phyloP scores from a whole-genome alignment of 2,329 filamentous ascomycete genomes.

The Nigrospora osmanthi region DNA sequence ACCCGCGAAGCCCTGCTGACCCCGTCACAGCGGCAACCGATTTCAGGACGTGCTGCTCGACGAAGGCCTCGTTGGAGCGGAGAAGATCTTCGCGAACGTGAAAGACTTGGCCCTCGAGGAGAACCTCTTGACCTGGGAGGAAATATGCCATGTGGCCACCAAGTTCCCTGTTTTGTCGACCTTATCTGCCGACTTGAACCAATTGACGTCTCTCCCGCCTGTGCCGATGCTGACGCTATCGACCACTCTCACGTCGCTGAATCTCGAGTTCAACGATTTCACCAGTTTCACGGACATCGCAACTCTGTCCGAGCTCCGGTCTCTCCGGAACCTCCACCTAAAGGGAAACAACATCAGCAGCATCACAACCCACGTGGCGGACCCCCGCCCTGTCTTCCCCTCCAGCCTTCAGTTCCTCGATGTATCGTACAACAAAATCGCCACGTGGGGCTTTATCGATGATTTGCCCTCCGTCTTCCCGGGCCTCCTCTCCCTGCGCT shows the following conservation, averaged over 20 bases:
- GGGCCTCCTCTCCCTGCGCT: constrained; percentile 63
- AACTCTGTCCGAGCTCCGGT: constrained; percentile 40
- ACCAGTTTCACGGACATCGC: constrained; percentile 47
- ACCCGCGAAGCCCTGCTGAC: constrained; percentile 2
- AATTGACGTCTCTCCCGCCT: constrained; percentile 42
- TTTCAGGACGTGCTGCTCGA: constrained; percentile 42
- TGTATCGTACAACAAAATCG: constrained; percentile 63
- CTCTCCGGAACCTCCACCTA: constrained; percentile 56
- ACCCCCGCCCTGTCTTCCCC: constrained; percentile 39
- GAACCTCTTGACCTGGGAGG: constrained; percentile 57
- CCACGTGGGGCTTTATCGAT: constrained; percentile 69
- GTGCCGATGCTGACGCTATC: constrained; percentile 32
- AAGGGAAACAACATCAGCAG: constrained; percentile 66
- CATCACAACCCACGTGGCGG: constrained; percentile 21
- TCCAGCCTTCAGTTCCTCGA: constrained; percentile 56
- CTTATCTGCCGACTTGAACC: constrained; percentile 50
- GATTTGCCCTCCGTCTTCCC: constrained; percentile 61
- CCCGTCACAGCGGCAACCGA: constrained; percentile 61
- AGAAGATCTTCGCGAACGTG: constrained; percentile 39
- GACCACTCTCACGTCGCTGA: constrained; percentile 51
- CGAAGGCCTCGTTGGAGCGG: constrained; percentile 23
- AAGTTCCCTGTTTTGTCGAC: constrained; percentile 45
- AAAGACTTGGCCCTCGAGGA: constrained; percentile 59
- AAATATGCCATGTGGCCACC: constrained; percentile 46
- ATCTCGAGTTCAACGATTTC: constrained; percentile 68